Evolutionary conservation across 345 rosid species (phyloP).

Genomic region (Populus deltoides): DNA sequence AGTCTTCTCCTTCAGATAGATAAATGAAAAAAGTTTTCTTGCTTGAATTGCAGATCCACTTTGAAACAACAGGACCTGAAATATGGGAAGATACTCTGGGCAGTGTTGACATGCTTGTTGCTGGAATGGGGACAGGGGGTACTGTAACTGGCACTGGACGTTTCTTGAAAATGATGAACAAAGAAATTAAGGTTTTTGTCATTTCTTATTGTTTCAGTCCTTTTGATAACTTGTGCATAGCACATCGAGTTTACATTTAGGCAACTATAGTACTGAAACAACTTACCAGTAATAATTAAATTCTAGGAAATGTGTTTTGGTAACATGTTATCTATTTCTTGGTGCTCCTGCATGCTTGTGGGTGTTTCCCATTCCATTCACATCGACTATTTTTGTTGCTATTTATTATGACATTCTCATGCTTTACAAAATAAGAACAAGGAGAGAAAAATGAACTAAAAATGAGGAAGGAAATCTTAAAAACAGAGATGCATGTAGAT

Average conservation of each 20-base stretch:
- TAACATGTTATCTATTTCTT: not conserved
- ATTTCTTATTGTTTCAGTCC: slow-evolving; percentile 5
- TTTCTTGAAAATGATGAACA: slow-evolving; percentile 79
- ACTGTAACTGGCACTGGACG: slow-evolving; percentile 81
- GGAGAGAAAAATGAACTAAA: not conserved
- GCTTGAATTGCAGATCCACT: slow-evolving; percentile 61
- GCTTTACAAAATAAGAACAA: not conserved
- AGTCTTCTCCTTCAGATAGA: not conserved
- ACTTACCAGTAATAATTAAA: not conserved
- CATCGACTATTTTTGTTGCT: not conserved
- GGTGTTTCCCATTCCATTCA: not conserved
- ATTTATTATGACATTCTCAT: not conserved
- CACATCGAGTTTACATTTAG: not conserved
- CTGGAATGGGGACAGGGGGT: slow-evolving; percentile 95
- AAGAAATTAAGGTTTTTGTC: slow-evolving; percentile 53
- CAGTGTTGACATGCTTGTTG: slow-evolving; percentile 65
- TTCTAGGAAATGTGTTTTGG: not conserved
- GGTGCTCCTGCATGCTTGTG: not conserved
- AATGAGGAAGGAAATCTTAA: not conserved
- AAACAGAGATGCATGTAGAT: not conserved
- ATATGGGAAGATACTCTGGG: slow-evolving; percentile 91
- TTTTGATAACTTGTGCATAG: not conserved
- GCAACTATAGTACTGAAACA: not conserved
- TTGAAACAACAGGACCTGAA: slow-evolving; percentile 93
- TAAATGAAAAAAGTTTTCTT: not conserved